Evolutionary conservation across 345 rosid genomes (phyloP), one percentile per base, ranked within the genome.

Genomic region (Pugionium dolabratum): DNA sequence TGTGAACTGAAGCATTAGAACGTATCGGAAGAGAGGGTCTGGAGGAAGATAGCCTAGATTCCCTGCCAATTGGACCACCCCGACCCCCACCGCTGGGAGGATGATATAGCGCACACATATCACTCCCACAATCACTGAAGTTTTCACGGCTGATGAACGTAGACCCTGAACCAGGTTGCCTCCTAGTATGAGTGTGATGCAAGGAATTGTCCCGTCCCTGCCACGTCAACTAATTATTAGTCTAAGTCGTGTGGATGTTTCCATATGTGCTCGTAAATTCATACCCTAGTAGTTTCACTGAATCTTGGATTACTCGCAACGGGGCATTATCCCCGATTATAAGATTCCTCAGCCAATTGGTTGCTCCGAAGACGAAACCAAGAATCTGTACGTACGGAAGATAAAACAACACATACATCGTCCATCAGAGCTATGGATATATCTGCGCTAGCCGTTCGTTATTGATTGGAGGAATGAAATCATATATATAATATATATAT

Each of bases 161-260:
- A 94, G 72, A 80, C 97, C 99, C 69, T 85, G 85, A 41, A 81
- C 76, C 65, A 93, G 96, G 82, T 90, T 93, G 66, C 92, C 97
- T 70, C 99, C 97, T 3, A 93, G 78, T 66, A 90, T 90, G 73
- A 93, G 92, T 32, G 90, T 93, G 64, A 88, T 85, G 43, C 89
- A 90, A 62, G 98, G 97, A 55, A 93, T 85, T 0, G 97, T 90
- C 58, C 87, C 99, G 47, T 86, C 85, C 64, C 98, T 90, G 79
- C 82, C 77, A 35, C 39, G n/a, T 74, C 46, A 74, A 43, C 30
- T 33, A 59, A 42, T 9, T 27, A 28, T 65, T 45, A 56, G 47
- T 46, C 36, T 25, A 10, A 5, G 2, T 32, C 59, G 5, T 42
- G 4, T 18, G 18, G 18, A 41, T 70, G 32, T 64, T 62, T 47